Percentiles rank a stretch among this genome's conserved stretches.
Evolutionary conservation across 202 grass and related monocot species (phyloP).

Genomic region (Zizania palustris): DNA sequence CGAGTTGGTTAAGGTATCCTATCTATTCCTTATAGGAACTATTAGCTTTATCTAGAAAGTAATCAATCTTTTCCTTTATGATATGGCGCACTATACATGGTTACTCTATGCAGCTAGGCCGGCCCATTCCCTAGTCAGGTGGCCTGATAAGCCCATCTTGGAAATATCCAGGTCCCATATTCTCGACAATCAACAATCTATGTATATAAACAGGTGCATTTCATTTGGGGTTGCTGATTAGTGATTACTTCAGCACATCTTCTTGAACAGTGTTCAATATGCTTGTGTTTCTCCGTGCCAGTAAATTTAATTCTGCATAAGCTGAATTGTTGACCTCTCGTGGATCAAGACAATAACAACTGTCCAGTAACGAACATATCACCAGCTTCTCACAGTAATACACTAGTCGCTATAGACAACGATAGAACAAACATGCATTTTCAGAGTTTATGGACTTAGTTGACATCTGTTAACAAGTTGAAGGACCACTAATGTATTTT

Average conservation of each 20-base stretch:
- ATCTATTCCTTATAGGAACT: too few relatives aligned
- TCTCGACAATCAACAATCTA: neutral
- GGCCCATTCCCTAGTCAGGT: too few relatives aligned
- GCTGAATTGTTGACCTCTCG: neutral
- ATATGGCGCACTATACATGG: too few relatives aligned
- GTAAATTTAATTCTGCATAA: slow-evolving; percentile 17
- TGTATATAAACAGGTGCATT: neutral
- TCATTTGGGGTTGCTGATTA: slow-evolving; percentile 23
- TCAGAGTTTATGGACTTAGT: too few relatives aligned
- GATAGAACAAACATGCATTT: slow-evolving; percentile 14
- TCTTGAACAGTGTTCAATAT: neutral
- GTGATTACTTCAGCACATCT: slow-evolving; percentile 18
- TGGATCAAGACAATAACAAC: neutral
- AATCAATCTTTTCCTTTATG: too few relatives aligned
- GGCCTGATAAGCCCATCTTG: too few relatives aligned
- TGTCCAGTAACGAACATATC: neutral
- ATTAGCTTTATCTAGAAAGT: too few relatives aligned
- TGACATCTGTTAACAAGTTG: too few relatives aligned
- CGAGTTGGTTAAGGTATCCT: too few relatives aligned
- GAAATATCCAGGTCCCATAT: too few relatives aligned
- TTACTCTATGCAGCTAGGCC: too few relatives aligned
- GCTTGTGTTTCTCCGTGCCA: slow-evolving; percentile 3
- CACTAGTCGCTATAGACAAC: slow-evolving; percentile 1
- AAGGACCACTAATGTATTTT: too few relatives aligned
- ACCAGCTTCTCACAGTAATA: neutral